phyloP scores from a whole-genome alignment of 108 stramenopile species.

The Mayamaea pseudoterrestris region DNA sequence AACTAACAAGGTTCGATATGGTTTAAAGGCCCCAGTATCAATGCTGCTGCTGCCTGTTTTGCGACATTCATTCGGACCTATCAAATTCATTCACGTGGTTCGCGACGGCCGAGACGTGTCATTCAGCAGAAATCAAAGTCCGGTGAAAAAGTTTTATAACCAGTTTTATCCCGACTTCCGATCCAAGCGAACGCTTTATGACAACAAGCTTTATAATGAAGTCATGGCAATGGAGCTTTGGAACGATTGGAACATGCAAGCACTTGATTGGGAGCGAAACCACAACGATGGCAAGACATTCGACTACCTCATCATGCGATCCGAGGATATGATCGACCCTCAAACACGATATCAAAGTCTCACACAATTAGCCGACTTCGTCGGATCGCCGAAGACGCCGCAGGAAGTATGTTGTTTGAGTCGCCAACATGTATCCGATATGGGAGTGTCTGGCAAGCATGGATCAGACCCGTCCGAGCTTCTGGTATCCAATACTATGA shows the following conservation, averaged over 20 bases:
- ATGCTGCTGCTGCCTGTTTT: constrained; percentile 62
- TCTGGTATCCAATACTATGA: neutral
- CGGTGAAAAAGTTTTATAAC: constrained; percentile 61
- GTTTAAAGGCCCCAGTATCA: constrained; percentile 68
- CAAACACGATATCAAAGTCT: constrained; percentile 9
- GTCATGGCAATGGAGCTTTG: constrained; percentile 34
- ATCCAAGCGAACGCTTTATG: neutral
- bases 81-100: constrained; percentile 54
- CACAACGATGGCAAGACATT: neutral
- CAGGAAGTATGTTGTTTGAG: constrained; percentile 22
- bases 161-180: constrained; percentile 14
- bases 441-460: constrained; percentile 14
- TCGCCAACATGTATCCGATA: constrained; percentile 11
- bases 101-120: constrained; percentile 79
- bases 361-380: constrained; percentile 16
- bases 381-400: constrained; percentile 9
- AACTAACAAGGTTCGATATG: constrained; percentile 13
- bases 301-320: constrained; percentile 20
- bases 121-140: constrained; percentile 56
- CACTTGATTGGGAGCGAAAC: constrained; percentile 4
- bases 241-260: constrained; percentile 42
- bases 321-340: constrained; percentile 25
- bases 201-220: neutral
- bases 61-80: constrained; percentile 2
- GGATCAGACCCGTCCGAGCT: neutral